Evolutionary conservation across 1,284 basidiomycete genomes (phyloP), one percentile per base, ranked within the genome.

Genomic region (Mycena sp.): DNA sequence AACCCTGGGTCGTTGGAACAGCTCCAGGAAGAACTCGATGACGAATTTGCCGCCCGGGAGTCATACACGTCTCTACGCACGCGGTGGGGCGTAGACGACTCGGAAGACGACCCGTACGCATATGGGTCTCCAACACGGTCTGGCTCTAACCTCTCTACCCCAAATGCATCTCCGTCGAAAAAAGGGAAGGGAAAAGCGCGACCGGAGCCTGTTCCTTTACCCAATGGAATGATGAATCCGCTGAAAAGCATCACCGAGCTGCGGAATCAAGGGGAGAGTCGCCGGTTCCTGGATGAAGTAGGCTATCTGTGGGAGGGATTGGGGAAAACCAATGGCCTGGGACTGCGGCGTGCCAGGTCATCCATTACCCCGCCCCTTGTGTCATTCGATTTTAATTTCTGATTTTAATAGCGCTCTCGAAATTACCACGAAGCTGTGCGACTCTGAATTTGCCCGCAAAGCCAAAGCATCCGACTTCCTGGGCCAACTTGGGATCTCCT

Each of bases 241-340:
- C 71, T 93, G 50, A 91, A 89, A 72, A 93, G 90, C 64, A 91
- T 93, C 50, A 90, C 89, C 0, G 92, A 94, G 68, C 78, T 94
- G 37, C 79, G 91, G 57, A 89, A 84, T 69, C 91, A 90, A 71
- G 92, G 92, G n/a, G 91, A 94, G 75, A 87, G 82, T 55, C 80
- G 92, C 65, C 79, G 91, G 19, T 94, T 94, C 70, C 73, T 92
- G 48, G 92, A 94, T 63, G 92, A 93, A 70, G 83, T 92, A 3
- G 92, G 91, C 0, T 94, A 93, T 75, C 76, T 94, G 3, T 89
- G 93, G 58, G 92, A 94, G 73, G 91, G 92, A 1, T 82, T 94
- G 72, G 85, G 86, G 26, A 71, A 75, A 4, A 78, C 78, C 14
- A 82, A 81, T 16, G 78, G 81, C 5, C 69, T 88, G 21, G 80